Evolutionary conservation across 768 basidiomycete species (phyloP).

Genomic region (Naganishia vaughanmartiniae): DNA sequence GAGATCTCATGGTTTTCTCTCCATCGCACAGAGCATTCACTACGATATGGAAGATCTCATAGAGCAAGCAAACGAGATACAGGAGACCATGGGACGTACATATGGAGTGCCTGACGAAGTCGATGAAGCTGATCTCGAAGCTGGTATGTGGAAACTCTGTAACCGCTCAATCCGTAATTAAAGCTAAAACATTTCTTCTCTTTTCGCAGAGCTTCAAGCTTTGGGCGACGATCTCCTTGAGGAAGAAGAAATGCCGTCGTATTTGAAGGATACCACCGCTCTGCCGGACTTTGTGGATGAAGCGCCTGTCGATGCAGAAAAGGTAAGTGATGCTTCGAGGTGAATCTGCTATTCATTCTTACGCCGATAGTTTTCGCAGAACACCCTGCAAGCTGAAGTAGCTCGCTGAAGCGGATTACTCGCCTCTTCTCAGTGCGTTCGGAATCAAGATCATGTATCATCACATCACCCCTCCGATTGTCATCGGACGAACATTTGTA

Average conservation of each 20-base stretch:
- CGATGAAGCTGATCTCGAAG: slow-evolving; percentile 95
- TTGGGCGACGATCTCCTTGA: slow-evolving; percentile 72
- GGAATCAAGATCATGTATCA: not conserved
- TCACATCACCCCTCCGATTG: not conserved
- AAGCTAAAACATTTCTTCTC: not conserved
- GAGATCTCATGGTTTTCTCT: not conserved
- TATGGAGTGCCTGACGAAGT: slow-evolving; percentile 97
- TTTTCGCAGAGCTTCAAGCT: slow-evolving; percentile 77
- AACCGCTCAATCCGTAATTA: not conserved
- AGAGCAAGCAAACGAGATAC: slow-evolving; percentile 96
- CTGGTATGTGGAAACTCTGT: slow-evolving; percentile 59
- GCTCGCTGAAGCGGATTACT: not conserved
- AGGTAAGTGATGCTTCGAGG: slow-evolving; percentile 32
- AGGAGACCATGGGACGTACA: slow-evolving; percentile 85
- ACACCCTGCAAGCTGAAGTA: slow-evolving; percentile 26
- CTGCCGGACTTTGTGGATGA: slow-evolving; percentile 91
- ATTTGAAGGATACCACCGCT: slow-evolving; percentile 75
- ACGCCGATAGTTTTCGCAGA: not conserved
- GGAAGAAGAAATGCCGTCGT: slow-evolving; percentile 85
- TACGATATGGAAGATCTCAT: slow-evolving; percentile 97
- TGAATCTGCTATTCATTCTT: too few relatives aligned
- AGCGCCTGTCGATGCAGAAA: slow-evolving; percentile 64
- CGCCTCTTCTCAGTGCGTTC: not conserved
- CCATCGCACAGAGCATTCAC: slow-evolving; percentile 70
- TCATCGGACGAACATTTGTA: not conserved